These are phyloP conservation scores for Rhizopogon rudus DNA, from an alignment of 768 basidiomycete species.

Conservation along the genomic window DNA sequence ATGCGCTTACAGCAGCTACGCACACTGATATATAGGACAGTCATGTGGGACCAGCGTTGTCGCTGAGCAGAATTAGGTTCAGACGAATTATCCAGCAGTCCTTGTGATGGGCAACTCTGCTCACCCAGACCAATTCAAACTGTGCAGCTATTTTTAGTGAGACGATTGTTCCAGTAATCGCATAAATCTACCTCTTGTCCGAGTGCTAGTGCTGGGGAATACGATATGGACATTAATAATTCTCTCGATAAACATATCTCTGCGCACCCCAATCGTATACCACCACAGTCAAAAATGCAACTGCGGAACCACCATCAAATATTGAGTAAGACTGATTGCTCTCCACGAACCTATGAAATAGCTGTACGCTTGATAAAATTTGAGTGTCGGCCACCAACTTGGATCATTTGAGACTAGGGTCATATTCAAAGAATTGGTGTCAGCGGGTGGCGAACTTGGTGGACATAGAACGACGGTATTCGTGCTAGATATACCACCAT, in stretches of 20 bases:
- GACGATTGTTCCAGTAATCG: background rate
- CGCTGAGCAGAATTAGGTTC: background rate
- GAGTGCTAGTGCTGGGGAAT: background rate
- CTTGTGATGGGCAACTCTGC: background rate
- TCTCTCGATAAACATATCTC: background rate
- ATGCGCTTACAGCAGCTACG: background rate
- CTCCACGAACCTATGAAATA: background rate
- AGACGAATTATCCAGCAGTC: background rate
- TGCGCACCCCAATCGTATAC: background rate
- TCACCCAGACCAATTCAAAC: background rate
- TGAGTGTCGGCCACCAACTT: background rate
- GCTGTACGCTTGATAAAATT: background rate
- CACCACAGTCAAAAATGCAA: background rate
- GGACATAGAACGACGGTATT: background rate
- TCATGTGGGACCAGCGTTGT: background rate
- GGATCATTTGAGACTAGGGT: background rate
- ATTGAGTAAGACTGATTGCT: background rate
- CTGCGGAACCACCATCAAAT: background rate
- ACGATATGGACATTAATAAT: background rate
- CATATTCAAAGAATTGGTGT: background rate
- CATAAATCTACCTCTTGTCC: background rate
- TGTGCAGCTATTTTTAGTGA: background rate
- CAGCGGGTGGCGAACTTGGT: background rate
- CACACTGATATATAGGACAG: background rate
- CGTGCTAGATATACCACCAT: too few species aligned